Base-by-base conservation (phyloP, 495 filamentous ascomycete genomes). In the Usnea hakonensis region DNA sequence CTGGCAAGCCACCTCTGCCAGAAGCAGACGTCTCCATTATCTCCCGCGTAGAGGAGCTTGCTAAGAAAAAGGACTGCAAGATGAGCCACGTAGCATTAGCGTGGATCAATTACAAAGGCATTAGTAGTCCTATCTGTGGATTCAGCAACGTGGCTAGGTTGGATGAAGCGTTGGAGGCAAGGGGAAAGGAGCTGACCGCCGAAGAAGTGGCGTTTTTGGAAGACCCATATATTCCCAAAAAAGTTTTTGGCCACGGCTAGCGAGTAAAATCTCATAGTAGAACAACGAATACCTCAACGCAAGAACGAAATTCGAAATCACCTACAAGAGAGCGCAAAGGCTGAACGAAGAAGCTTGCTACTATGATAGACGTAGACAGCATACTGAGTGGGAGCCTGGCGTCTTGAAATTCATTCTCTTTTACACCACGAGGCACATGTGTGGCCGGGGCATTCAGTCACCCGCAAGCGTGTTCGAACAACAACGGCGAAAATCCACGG, bases 201-300 rank as follows among this genome's bases (percentile, higher is more conserved):
- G 84, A 88, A 64, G 87, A 90, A 62, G 77, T 81, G 56, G 75
- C 74, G 63, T 86, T 83, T 67, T 66, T 90, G 48, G 87, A 90
- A 75, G 86, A 87, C 70, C 72, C 77, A 40, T 90, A 90, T 71
- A 50, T 80, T 58, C 79, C 85, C 0, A 85, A 82, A 78, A 53
- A 68, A 2, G 52, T 66, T 14, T 33, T 52, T 26, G 67, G 67
- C 21, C 67, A 69, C 41, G 48, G 8, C 30, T 56, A 50, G 46
- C 23, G 16, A 50, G 11, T 3, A 28, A 30, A n/a, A n/a, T n/a
- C n/a, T n/a, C n/a, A n/a, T n/a, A n/a, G n/a, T n/a, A n/a, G n/a
- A n/a, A n/a, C n/a, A n/a, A n/a, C n/a, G n/a, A n/a, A n/a, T n/a
- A n/a, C n/a, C n/a, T n/a, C n/a, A n/a, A n/a, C n/a, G n/a, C n/a